Conservation (phyloP, 2,329 filamentous ascomycete species). For the Alternaria burnsii region DNA sequence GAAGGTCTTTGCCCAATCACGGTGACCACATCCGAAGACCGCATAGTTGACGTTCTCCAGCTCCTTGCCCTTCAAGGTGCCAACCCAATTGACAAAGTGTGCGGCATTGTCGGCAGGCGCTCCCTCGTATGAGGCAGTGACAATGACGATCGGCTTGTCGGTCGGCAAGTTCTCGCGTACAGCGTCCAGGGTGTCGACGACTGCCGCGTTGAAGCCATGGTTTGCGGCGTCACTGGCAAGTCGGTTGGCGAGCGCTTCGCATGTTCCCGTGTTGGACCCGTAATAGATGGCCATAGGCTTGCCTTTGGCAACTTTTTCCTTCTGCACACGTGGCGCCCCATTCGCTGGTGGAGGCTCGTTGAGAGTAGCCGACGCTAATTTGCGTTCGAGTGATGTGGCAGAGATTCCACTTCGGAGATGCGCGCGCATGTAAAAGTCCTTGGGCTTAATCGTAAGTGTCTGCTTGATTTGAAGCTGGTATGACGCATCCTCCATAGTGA, state of each 20-base stretch:
- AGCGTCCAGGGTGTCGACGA: conserved; percentile 48
- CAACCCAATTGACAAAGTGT: conserved; percentile 54
- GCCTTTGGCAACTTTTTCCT: conserved; percentile 28
- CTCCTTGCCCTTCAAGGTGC: conserved; percentile 36
- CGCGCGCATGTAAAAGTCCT: conserved; percentile 51
- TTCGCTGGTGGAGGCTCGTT: conserved; percentile 23
- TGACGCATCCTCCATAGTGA: conserved; percentile 54
- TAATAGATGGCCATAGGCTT: conserved; percentile 50
- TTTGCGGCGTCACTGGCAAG: conserved; percentile 47
- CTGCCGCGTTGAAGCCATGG: conserved; percentile 48
- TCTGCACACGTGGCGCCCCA: conserved; percentile 15
- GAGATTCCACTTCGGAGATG: conserved; percentile 43
- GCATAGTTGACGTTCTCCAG: conserved; percentile 49
- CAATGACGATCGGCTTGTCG: conserved; percentile 50
- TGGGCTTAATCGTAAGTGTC: conserved; percentile 58
- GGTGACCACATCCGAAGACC: conserved; percentile 54
- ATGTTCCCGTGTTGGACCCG: conserved; percentile 55
- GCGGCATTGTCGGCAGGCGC: conserved; percentile 55
- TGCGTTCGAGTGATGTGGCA: conserved; percentile 43
- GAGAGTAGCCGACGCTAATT: conserved; percentile 33
- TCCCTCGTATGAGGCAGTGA: conserved; percentile 55
- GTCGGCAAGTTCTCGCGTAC: conserved; percentile 45
- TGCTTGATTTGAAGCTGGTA: conserved; percentile 56
- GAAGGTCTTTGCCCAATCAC: conserved; percentile 55
- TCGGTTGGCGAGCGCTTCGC: conserved; percentile 52